phyloP scores from a whole-genome alignment of 345 rosid genomes.

The Mallotus nudiflorus region DNA sequence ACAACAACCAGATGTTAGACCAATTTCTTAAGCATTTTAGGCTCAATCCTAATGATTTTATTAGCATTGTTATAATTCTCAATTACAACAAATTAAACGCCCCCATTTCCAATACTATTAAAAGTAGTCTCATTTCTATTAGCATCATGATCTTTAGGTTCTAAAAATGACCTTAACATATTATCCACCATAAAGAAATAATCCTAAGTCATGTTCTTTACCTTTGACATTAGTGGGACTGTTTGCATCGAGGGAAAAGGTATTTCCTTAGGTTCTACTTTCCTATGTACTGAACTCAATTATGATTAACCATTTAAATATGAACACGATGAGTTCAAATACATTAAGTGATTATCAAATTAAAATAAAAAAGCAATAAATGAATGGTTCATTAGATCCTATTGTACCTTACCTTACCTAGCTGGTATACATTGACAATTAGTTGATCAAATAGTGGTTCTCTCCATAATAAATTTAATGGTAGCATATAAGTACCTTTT shows the following conservation, averaged over 20 bases:
- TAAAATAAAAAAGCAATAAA: too few relatives aligned
- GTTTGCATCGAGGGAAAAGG: too few relatives aligned
- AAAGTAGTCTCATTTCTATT: neutral
- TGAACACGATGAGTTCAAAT: too few relatives aligned
- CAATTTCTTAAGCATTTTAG: conserved; percentile 58
- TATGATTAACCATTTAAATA: conserved; percentile 13
- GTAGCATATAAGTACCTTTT: too few relatives aligned
- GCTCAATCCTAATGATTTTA: conserved; percentile 37
- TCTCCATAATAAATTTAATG: too few relatives aligned
- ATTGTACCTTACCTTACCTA: too few relatives aligned
- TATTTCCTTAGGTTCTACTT: conserved; percentile 37
- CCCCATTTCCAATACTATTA: conserved; percentile 19
- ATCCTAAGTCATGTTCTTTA: conserved; percentile 33
- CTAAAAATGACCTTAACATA: conserved; percentile 60
- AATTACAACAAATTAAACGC: conserved; percentile 10
- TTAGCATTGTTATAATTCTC: conserved; percentile 6
- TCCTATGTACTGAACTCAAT: conserved; percentile 29
- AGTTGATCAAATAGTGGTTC: too few relatives aligned
- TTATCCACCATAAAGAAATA: conserved; percentile 48
- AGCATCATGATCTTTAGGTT: conserved; percentile 29
- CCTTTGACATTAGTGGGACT: conserved; percentile 49
- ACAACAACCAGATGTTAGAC: conserved; percentile 22
- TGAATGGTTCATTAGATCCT: too few relatives aligned
- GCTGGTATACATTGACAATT: too few relatives aligned
- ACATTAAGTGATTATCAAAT: too few relatives aligned